phyloP scores from a whole-genome alignment of 306 rosid genomes.

The Hippophae gyantsensis region DNA sequence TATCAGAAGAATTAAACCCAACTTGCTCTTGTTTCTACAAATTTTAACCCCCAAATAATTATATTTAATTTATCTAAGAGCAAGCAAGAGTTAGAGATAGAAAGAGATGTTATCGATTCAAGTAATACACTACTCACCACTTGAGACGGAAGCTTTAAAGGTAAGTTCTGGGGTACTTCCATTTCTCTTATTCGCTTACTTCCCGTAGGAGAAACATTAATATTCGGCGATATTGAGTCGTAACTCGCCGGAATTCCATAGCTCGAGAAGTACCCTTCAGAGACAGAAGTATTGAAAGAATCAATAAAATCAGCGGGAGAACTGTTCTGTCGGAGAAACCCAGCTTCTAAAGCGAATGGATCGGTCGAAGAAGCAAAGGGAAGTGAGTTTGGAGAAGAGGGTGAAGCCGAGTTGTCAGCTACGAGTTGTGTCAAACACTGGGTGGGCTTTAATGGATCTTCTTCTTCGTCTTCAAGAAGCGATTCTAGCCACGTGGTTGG shows the following conservation, averaged over 20 bases:
- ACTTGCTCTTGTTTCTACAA: conserved; percentile 49
- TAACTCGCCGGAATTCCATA: conserved; percentile 28
- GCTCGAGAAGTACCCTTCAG: conserved; percentile 32
- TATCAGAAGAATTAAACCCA: conserved; percentile 17
- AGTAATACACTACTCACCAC: conserved; percentile 14
- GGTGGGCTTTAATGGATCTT: conserved; percentile 39
- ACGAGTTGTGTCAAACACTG: conserved; percentile 67
- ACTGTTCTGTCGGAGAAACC: conserved; percentile 41
- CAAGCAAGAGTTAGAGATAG: neutral
- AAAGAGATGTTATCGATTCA: too few relatives aligned
- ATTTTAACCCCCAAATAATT: neutral
- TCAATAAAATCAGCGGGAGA: conserved; percentile 52
- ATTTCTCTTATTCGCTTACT: conserved; percentile 28
- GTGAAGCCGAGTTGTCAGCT: conserved; percentile 14
- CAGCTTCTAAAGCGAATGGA: conserved; percentile 19
- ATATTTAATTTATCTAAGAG: too few relatives aligned
- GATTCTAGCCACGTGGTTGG: conserved; percentile 80
- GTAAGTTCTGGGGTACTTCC: neutral
- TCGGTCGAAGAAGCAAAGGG: conserved; percentile 22
- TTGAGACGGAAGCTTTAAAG: conserved; percentile 9
- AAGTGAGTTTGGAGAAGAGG: conserved; percentile 6
- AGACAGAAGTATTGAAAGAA: conserved; percentile 10
- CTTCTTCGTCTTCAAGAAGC: conserved; percentile 48
- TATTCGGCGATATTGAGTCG: conserved; percentile 18
- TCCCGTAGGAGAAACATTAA: conserved; percentile 15